A percentile compares a stretch with the other conserved stretches of the same genome.
Evolutionary conservation across 78 protist species (phyloP).

Genomic region (Polysphondylium violaceum): DNA sequence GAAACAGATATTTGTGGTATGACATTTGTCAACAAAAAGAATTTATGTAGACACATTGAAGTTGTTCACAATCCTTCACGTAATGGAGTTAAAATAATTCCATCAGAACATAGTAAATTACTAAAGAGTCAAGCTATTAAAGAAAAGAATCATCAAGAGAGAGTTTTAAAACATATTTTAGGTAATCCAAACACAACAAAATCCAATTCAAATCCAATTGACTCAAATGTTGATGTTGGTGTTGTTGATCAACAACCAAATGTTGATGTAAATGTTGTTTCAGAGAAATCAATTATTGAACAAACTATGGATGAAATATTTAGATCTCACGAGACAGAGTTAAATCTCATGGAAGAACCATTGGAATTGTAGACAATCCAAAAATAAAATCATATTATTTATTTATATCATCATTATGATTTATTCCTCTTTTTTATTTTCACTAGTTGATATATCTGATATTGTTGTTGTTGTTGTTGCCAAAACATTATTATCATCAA

Average conservation of each 20-base stretch:
- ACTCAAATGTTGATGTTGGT: too few species aligned
- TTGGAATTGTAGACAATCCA: too few species aligned
- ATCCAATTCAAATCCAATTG: too few species aligned
- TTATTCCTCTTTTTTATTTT: background rate
- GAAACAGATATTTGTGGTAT: conserved; percentile 8
- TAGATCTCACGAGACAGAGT: too few species aligned
- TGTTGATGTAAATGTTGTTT: too few species aligned
- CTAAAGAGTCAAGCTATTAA: background rate
- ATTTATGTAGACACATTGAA: conserved; percentile 28
- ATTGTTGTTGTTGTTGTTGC: background rate
- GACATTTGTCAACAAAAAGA: conserved; percentile 1
- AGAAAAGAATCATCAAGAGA: too few species aligned
- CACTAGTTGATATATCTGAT: background rate
- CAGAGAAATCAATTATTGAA: too few species aligned
- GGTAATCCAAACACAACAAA: too few species aligned
- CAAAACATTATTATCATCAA: background rate
- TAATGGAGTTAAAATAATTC: background rate
- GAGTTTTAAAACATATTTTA: too few species aligned
- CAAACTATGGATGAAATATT: too few species aligned
- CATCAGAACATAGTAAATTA: conserved; percentile 2
- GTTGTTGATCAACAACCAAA: too few species aligned
- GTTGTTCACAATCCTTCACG: background rate
- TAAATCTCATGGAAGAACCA: too few species aligned
- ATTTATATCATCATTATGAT: background rate
- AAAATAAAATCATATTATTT: background rate